Conservation (phyloP, 768 basidiomycete species). For the Cubamyces sp. region DNA sequence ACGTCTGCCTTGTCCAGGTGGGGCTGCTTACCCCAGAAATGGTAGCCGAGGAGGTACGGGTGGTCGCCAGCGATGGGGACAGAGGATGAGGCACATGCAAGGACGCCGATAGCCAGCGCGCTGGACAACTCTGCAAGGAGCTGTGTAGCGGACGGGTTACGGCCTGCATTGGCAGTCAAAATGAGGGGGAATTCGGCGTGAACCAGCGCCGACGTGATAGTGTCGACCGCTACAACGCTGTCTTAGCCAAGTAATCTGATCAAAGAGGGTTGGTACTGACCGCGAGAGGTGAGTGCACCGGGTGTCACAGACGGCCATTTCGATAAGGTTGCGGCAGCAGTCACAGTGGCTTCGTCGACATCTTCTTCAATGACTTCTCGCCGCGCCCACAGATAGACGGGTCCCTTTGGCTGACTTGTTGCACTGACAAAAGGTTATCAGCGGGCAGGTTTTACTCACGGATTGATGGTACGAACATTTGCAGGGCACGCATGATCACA, state of each 20-base stretch:
- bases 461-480: slow-evolving; percentile 50
- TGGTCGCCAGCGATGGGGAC: slow-evolving; percentile 62
- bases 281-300: slow-evolving; percentile 46
- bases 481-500: slow-evolving; percentile 59
- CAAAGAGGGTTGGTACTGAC: slow-evolving; percentile 27
- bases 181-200: slow-evolving; percentile 60
- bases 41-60: slow-evolving; percentile 54
- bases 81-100: slow-evolving; percentile 51
- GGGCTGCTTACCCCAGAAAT: slow-evolving; percentile 50
- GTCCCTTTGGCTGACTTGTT: slow-evolving; percentile 70
- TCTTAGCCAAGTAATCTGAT: background rate
- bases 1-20: slow-evolving; percentile 60
- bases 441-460: background rate
- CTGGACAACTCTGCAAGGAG: slow-evolving; percentile 53
- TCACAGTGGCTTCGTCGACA: slow-evolving; percentile 45
- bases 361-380: slow-evolving; percentile 75
- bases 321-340: slow-evolving; percentile 34
- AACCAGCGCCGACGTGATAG: slow-evolving; percentile 54
- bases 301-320: slow-evolving; percentile 60
- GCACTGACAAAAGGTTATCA: slow-evolving; percentile 46
- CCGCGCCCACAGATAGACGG: slow-evolving; percentile 74
- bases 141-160: slow-evolving; percentile 51
- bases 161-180: slow-evolving; percentile 65
- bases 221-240: slow-evolving; percentile 30
- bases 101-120: slow-evolving; percentile 57